Base-by-base conservation (phyloP, 2,329 filamentous ascomycete genomes). In the Penicillium olsonii region DNA sequence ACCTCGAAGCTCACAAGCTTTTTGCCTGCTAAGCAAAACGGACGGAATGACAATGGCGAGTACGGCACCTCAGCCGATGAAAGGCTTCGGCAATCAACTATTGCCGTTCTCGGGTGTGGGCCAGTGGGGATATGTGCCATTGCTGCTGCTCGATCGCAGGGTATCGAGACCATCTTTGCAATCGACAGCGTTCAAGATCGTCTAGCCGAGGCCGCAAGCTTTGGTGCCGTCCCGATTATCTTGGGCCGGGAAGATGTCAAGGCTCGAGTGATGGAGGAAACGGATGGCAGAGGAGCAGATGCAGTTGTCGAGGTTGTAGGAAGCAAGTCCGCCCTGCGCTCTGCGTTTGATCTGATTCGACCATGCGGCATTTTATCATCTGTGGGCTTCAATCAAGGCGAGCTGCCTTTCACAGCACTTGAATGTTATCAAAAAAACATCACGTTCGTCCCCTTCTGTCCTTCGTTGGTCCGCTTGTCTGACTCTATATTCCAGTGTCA, bases 81-180 rank as follows among this genome's bases (percentile, higher is more conserved):
- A 46, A 75, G 82, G 34, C 78, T 56, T 5, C 37, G 45, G 8
- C 45, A 56, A 6, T 58, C 52, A 29, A 61, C 55, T 0, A 84
- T 89, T 0, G 85, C 92, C 1, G 75, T 94, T 12, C 81, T 95
- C 49, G 90, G 91, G 2, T 94, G 90, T 63, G 91, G 91, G 0
- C 86, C 86, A 0, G 86, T 95, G 1, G 90, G 90, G 0, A 78
- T 95, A 5, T 95, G 91, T 66, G 88, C 90, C n/a, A 74, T 92
- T 38, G 77, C 91, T 38, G 85, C 88, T 45, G 87, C 88, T 5
- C 74, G 86, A 12, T 83, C 88, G 59, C 84, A 84, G 67, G 80
- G 82, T 48, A 88, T 89, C 0, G 87, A 84, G 65, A 78, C 87
- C 58, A 71, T 95, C 1, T 84, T 94, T 53, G 89, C 88, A 8